Conservation (phyloP, 805 yeast species). For the Schizosaccharomyces pombe region DNA sequence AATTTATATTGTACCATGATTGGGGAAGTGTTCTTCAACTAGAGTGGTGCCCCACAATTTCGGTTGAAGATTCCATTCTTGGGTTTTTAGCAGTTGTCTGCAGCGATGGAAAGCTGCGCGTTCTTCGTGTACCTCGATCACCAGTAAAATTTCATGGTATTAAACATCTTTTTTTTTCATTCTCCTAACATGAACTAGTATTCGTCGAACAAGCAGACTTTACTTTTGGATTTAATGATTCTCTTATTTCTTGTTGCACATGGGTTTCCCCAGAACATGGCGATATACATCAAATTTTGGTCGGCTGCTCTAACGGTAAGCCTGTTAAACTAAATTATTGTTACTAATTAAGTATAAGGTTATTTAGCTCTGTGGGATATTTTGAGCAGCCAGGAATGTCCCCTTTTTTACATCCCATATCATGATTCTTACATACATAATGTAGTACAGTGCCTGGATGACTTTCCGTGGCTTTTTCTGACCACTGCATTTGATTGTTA, state of each 20-base stretch:
- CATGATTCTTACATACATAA: not conserved
- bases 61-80: not conserved
- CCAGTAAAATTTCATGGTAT: not conserved
- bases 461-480: not conserved
- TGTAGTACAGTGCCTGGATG: not conserved
- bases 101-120: not conserved
- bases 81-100: not conserved
- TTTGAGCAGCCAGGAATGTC: not conserved
- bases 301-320: conserved; percentile 1
- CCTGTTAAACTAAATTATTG: not conserved
- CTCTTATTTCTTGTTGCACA: not conserved
- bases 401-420: not conserved
- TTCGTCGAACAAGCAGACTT: not conserved
- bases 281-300: not conserved
- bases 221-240: not conserved
- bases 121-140: not conserved
- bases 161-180: not conserved
- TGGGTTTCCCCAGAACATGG: not conserved
- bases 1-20: not conserved
- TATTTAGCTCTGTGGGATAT: not conserved
- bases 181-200: not conserved
- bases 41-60: not conserved
- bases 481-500: not conserved
- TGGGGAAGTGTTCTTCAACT: not conserved
- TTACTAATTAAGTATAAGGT: not conserved